Evolutionary conservation across 1,139 yeast genomes (phyloP).

Genomic region (Meyerozyma sp.): DNA sequence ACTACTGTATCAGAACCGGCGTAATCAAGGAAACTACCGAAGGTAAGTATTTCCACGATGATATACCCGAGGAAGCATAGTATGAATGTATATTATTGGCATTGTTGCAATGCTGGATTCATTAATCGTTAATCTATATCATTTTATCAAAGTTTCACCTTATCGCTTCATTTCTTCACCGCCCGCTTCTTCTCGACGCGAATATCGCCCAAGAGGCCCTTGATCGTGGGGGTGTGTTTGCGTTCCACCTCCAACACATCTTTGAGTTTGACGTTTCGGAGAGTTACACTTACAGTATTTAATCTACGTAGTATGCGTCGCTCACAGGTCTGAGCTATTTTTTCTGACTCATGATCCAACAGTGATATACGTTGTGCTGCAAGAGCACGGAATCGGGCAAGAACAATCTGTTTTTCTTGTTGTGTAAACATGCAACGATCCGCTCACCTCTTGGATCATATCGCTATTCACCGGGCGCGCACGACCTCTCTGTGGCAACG

Average conservation of each 20-base stretch:
- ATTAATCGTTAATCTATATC: not conserved
- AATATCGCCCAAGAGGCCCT: slow-evolving; percentile 26
- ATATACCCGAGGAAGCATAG: slow-evolving; percentile 73
- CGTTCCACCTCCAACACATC: slow-evolving; percentile 43
- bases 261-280: slow-evolving; percentile 33
- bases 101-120: not conserved
- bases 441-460: not conserved
- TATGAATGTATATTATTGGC: not conserved
- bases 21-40: slow-evolving; percentile 83
- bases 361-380: slow-evolving; percentile 2
- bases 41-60: slow-evolving; percentile 94
- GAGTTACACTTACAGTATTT: slow-evolving; percentile 36
- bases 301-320: slow-evolving; percentile 28
- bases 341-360: slow-evolving; percentile 12
- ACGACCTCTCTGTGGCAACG: not conserved
- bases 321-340: slow-evolving; percentile 17
- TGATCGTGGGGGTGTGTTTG: slow-evolving; percentile 26
- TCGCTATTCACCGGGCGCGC: not conserved
- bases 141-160: too few species aligned
- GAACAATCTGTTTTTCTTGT: not conserved
- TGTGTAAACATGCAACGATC: not conserved
- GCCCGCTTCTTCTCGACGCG: slow-evolving; percentile 10
- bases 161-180: not conserved
- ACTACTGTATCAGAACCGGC: slow-evolving; percentile 81
- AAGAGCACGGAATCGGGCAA: not conserved